A percentile compares a stretch with the other conserved stretches of the same genome.
Conservation (phyloP, 208 protist species). For the Naegleria fowleri region DNA sequence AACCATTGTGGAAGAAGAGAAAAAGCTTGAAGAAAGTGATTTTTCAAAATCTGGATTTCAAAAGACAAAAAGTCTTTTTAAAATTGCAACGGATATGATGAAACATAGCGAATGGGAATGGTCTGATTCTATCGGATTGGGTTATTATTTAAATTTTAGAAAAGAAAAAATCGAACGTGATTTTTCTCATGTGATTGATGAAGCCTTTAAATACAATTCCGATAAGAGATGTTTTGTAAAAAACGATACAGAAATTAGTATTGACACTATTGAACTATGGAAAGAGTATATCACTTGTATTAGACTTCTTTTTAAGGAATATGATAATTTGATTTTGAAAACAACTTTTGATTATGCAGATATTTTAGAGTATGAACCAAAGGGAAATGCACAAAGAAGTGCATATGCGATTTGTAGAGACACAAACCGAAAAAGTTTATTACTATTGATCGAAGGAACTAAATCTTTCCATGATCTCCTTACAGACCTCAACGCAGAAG, state of each 20-base stretch:
- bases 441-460: not conserved
- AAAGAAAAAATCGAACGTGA: not conserved
- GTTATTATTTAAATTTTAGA: slow-evolving; percentile 11
- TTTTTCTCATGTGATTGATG: not conserved
- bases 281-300: not conserved
- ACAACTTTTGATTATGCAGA: not conserved
- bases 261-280: not conserved
- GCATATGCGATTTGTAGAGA: not conserved
- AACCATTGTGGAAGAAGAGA: not conserved
- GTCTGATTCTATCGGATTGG: not conserved
- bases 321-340: not conserved
- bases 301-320: not conserved
- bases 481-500: not conserved
- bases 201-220: not conserved
- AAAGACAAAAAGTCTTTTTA: not conserved
- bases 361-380: not conserved
- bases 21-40: not conserved
- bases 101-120: not conserved
- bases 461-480: not conserved
- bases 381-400: not conserved
- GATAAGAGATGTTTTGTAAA: not conserved
- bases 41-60: not conserved
- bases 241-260: not conserved
- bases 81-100: not conserved
- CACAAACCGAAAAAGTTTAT: not conserved